Base-by-base conservation (phyloP, 176 grass and related monocot genomes). In the Oryza nivara region DNA sequence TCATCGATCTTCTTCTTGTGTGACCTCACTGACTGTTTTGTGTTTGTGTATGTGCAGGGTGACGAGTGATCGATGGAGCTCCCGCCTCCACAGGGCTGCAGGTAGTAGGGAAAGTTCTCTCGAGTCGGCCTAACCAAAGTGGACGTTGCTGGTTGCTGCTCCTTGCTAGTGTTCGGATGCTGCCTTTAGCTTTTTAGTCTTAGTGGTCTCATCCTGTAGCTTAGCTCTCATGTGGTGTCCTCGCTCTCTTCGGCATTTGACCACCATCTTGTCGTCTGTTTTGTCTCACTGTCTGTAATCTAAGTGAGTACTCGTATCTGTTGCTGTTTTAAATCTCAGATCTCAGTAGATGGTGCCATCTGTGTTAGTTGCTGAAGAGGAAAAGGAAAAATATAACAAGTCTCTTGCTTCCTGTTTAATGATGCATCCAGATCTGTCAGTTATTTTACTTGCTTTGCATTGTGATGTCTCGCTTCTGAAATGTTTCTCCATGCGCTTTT, bases 21-120 rank as follows among this genome's bases (percentile, higher is more conserved):
- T 3, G 19, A 3, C 4, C 69, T 47, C 26, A 19, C 9, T 38
- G 1, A 16, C 26, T 86, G 1, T 70, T 48, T 61, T 23, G 14
- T 66, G 58, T 48, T 61, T 23, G 14, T 66, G 58, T 11, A 15
- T 60, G 20, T 66, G 58, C 85, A 91, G 89, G 80, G 60, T 1
- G 89, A 91, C 30, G 89, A 84, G 89, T 91, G 89, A 44, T 44
- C 43, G 43, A 90, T 25, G 69, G 65, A 32, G n/a, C n/a, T n/a
- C n/a, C n/a, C n/a, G n/a, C n/a, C n/a, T n/a, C n/a, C n/a, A n/a
- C n/a, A n/a, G 23, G 44, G 65, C 36, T 14, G 38, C 70, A 12
- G 16, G 47, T 26, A 49, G 68, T 22, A 67, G 79, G 23, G 13
- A 14, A 54, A 52, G 43, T 30, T 8, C 23, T 8, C 23, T 19